Evolutionary conservation across 306 rosid species (phyloP).

Genomic region (Citrullus amarus): DNA sequence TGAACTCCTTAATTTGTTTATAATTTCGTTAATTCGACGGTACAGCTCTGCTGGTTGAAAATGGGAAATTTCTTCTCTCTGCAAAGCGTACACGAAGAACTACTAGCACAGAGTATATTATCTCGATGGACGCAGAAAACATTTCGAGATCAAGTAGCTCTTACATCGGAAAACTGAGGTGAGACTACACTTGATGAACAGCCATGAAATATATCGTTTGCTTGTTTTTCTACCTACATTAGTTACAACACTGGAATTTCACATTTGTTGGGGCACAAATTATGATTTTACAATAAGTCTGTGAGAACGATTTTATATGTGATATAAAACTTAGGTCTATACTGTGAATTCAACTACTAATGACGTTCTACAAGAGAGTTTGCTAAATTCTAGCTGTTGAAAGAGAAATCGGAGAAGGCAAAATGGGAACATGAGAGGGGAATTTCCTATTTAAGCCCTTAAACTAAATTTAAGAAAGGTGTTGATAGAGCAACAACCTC

Average conservation of each 20-base stretch:
- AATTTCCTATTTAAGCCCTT: background rate
- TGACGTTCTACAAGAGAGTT: background rate
- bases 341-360: background rate
- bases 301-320: background rate
- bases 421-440: background rate
- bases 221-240: background rate
- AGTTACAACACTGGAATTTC: background rate
- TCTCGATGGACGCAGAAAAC: constrained; percentile 54
- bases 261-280: background rate
- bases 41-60: constrained; percentile 31
- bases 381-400: background rate
- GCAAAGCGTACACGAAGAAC: constrained; percentile 74
- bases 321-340: background rate
- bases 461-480: background rate
- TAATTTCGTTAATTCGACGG: background rate
- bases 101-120: constrained; percentile 76
- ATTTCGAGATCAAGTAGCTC: constrained; percentile 79
- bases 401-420: background rate
- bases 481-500: background rate
- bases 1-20: background rate
- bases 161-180: constrained; percentile 91
- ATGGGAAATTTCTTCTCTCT: constrained; percentile 93
- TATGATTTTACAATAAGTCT: background rate
- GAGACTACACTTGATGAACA: constrained; percentile 5
- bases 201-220: background rate